Base-by-base conservation (phyloP, 2,329 filamentous ascomycete genomes). In the Penicillium sp. region DNA sequence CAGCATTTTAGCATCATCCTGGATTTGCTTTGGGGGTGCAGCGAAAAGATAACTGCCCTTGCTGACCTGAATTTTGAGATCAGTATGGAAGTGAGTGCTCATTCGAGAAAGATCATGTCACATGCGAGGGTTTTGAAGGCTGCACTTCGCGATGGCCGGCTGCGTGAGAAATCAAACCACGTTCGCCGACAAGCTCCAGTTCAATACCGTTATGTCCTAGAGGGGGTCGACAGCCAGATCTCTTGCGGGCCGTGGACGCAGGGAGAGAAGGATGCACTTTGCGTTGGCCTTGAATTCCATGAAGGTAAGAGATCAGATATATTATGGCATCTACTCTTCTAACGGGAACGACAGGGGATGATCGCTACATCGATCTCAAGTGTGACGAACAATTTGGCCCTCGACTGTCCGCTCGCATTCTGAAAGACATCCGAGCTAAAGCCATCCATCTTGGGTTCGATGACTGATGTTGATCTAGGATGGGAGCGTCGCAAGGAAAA, bases 11-110 rank as follows among this genome's bases (percentile, higher is more conserved):
- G 48, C 37, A 35, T 37, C 3, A 30, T 22, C 1, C 34, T 61
- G 6, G 41, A 56, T 19, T 14, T 61, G 5, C n/a, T 58, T 18
- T 43, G 46, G 30, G 41, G 50, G 18, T 50, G 36, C 18, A 37
- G 35, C 13, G 36, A 46, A 14, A 46, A 40, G 12, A 53, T 58
- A 28, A 25, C 13, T 10, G 18, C 29, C n/a, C 37, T 34, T 7
- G 22, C 22, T 14, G 13, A 33, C 14, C 12, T 39, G 35, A 3
- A 31, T 22, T 42, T 29, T 18, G 37, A 22, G 2, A 35, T 48
- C 16, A 41, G 45, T 30, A 5, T 13, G 22, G 22, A 18, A 3
- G 30, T 43, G 11, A n/a, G 11, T 18, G 45, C 46, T 19, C 14
- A 14, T 35, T 37, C 35, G 18, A 44, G 12, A 33, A 22, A 4